phyloP scores from a whole-genome alignment of 768 basidiomycete genomes.

The Calocera viscosa region DNA sequence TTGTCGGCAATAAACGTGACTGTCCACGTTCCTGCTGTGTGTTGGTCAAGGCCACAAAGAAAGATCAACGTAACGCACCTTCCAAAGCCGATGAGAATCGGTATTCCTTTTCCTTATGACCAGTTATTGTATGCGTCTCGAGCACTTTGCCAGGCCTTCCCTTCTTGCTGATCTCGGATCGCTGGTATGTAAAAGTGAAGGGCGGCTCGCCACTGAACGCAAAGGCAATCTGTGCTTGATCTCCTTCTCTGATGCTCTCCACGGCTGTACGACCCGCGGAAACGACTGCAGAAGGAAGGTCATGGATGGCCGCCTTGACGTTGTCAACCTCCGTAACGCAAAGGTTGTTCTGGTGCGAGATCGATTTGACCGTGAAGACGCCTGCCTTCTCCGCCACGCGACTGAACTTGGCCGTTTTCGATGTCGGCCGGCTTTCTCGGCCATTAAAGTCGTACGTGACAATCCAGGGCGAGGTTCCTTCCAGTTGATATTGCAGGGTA shows the following conservation, averaged over 20 bases:
- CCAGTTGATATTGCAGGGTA: conserved; percentile 77
- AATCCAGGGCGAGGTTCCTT: conserved; percentile 88
- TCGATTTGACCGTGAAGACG: conserved; percentile 70
- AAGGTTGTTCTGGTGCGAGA: conserved; percentile 86
- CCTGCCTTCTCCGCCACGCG: conserved; percentile 70
- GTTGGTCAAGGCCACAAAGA: neutral
- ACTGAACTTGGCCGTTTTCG: conserved; percentile 73
- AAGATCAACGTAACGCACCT: conserved; percentile 39
- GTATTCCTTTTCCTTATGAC: conserved; percentile 60
- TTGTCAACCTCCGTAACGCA: conserved; percentile 75
- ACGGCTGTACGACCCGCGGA: conserved; percentile 68
- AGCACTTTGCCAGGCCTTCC: conserved; percentile 64
- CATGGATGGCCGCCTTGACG: conserved; percentile 58
- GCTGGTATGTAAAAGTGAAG: conserved; percentile 91
- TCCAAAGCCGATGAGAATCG: conserved; percentile 86
- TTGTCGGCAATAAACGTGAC: conserved; percentile 84
- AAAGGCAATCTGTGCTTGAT: conserved; percentile 84
- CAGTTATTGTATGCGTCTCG: conserved; percentile 82
- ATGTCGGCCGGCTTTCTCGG: conserved; percentile 57
- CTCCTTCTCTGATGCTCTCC: conserved; percentile 85
- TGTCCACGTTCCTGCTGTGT: conserved; percentile 64
- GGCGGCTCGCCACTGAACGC: conserved; percentile 83
- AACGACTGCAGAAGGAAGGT: conserved; percentile 79
- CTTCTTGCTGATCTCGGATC: conserved; percentile 49
- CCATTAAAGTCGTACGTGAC: conserved; percentile 79